A percentile compares a stretch with the other conserved stretches of the same genome.
phyloP scores from a whole-genome alignment of 2,329 filamentous ascomycete species.

The Arthrinium phaeospermum region DNA sequence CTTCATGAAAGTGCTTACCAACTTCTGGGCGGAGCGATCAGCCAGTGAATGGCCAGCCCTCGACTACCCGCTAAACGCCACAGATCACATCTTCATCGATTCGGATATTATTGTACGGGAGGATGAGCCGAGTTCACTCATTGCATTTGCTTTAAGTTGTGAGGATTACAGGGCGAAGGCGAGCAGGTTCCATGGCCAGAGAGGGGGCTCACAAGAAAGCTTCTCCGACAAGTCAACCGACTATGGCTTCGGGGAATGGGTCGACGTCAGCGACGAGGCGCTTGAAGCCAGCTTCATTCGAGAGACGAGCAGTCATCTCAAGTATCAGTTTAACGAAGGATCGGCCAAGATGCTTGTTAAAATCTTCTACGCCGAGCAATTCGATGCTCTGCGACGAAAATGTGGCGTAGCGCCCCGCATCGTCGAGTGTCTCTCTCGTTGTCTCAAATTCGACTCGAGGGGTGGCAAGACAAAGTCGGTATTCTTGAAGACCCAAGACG shows the following conservation, averaged over 20 bases:
- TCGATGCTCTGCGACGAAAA: slow-evolving; percentile 90
- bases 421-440: slow-evolving; percentile 91
- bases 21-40: slow-evolving; percentile 97
- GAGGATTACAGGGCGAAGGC: slow-evolving; percentile 87
- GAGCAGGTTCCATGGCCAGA: slow-evolving; percentile 44
- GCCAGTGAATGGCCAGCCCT: slow-evolving; percentile 92
- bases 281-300: slow-evolving; percentile 86
- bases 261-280: slow-evolving; percentile 61
- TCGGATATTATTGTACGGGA: slow-evolving; percentile 97
- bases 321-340: slow-evolving; percentile 93
- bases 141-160: slow-evolving; percentile 89
- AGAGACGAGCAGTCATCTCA: slow-evolving; percentile 88
- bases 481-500: slow-evolving; percentile 95
- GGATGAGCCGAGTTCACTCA: slow-evolving; percentile 94
- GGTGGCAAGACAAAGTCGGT: slow-evolving; percentile 98
- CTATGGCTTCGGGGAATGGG: not conserved
- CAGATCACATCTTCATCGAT: slow-evolving; percentile 95
- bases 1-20: slow-evolving; percentile 92
- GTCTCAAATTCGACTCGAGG: slow-evolving; percentile 97
- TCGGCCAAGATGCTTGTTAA: slow-evolving; percentile 97
- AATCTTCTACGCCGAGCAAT: slow-evolving; percentile 98
- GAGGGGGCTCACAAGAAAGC: slow-evolving; percentile 21
- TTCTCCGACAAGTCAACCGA: not conserved
- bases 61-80: slow-evolving; percentile 87
- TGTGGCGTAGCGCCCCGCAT: slow-evolving; percentile 94